phyloP scores from a whole-genome alignment of 805 yeast species.

The Ogataea paradorogensis region DNA sequence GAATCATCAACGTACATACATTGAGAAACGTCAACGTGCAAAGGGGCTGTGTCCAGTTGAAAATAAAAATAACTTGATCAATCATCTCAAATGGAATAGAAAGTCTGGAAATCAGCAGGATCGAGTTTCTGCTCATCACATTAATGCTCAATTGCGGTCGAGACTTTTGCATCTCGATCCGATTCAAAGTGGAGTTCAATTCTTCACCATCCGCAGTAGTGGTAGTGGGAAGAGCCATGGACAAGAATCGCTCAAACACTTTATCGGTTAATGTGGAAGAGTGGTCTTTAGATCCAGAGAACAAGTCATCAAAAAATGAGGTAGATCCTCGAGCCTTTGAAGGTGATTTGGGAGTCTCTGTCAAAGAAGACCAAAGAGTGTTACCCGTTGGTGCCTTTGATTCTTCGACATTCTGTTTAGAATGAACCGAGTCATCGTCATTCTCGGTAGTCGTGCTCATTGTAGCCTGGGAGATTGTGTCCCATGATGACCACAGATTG shows the following conservation, averaged over 20 bases:
- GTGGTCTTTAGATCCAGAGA: slow-evolving; percentile 13
- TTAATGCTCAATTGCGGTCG: slow-evolving; percentile 72
- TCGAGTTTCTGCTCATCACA: slow-evolving; percentile 64
- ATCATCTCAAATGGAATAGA: slow-evolving; percentile 59
- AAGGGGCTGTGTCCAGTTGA: slow-evolving; percentile 63
- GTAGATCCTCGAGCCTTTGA: slow-evolving; percentile 7
- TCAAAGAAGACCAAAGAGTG: slow-evolving; percentile 18
- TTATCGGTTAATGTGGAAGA: slow-evolving; percentile 52
- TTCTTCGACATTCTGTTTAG: slow-evolving; percentile 1
- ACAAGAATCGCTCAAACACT: slow-evolving; percentile 64
- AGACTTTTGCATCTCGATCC: slow-evolving; percentile 58
- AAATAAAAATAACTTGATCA: slow-evolving; percentile 52
- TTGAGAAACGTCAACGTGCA: slow-evolving; percentile 56
- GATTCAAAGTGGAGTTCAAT: slow-evolving; percentile 39
- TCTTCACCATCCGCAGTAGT: slow-evolving; percentile 42
- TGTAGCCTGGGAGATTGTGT: slow-evolving; percentile 17
- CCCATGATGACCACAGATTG: slow-evolving; percentile 29
- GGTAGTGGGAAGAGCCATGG: slow-evolving; percentile 69
- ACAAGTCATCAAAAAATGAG: slow-evolving; percentile 25
- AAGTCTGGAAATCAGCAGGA: slow-evolving; percentile 58
- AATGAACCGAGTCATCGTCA: neutral
- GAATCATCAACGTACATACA: slow-evolving; percentile 37
- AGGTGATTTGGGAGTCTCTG: slow-evolving; percentile 10
- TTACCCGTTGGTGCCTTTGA: slow-evolving; percentile 10
- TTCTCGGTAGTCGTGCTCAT: slow-evolving; percentile 3